Evolutionary conservation across 192 early-diverging fungal species (phyloP).

Genomic region (Gonapodya sp.): DNA sequence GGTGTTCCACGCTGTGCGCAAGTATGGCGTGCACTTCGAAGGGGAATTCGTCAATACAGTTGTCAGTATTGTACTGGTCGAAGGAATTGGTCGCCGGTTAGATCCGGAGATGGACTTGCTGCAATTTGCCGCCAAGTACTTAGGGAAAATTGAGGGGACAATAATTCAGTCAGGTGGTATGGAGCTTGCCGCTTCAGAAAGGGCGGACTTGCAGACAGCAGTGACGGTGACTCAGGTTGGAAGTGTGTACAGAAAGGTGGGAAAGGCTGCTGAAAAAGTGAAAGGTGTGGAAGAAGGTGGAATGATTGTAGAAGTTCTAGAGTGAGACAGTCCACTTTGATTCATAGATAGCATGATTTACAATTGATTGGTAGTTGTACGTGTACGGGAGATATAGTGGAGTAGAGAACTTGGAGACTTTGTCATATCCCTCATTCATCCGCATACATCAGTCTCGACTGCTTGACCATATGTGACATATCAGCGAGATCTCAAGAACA

Average conservation of each 20-base stretch:
- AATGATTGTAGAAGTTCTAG: background rate
- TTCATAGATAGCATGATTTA: background rate
- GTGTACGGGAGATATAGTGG: no score
- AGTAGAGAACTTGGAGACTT: no score
- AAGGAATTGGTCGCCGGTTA: conserved; percentile 85
- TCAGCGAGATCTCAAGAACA: background rate
- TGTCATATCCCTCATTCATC: background rate
- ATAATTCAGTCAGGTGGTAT: background rate
- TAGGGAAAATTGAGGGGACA: background rate
- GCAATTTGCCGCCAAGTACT: conserved; percentile 41
- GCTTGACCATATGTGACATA: background rate
- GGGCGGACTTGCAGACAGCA: background rate
- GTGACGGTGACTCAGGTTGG: background rate
- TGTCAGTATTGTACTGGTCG: conserved; percentile 81
- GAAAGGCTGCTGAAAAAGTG: no score
- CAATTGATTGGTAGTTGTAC: background rate
- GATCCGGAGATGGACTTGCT: conserved; percentile 88
- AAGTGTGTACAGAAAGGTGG: background rate
- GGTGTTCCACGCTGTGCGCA: conserved; percentile 79
- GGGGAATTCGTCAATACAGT: conserved; percentile 92
- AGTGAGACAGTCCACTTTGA: no score
- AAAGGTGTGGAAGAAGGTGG: background rate
- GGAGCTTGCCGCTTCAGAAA: background rate
- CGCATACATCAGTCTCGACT: background rate
- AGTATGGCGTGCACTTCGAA: conserved; percentile 85